Base-by-base conservation (phyloP, 176 grass and related monocot species). In the Phoenix roebelenii region DNA sequence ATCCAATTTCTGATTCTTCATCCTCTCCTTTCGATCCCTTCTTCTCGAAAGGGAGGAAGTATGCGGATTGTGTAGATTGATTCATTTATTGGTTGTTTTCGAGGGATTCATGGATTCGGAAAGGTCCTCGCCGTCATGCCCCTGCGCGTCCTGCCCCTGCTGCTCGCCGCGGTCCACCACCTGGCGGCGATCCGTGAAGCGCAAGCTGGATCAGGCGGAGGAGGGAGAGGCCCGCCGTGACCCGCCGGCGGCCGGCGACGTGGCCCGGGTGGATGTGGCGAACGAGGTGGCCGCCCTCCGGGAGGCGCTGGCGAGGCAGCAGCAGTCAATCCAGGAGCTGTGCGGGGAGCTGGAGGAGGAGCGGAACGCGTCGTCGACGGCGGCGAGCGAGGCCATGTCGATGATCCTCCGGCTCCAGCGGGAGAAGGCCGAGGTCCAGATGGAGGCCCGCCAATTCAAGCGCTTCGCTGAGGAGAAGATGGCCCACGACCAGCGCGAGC, bases 371-470 rank as follows among this genome's bases (percentile, higher is more conserved):
- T 84, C 93, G 4, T 78, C 88, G 32, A 85, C 81, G 51, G 94
- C 94, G 10, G 79, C 94, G 15, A 98, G 82, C 75, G 94, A 98
- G 76, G 71, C 94, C 67, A 98, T 98, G 94, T 84, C 88, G 4
- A 98, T 98, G 94, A 98, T 98, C 63, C 77, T 93, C 59, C 85
- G 85, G 56, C 88, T 98, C 9, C 88, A 98, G 82, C 74, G 81
- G n/a, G 93, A 92, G 30, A 98, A 98, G 73, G 93, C 88, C 22
- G 93, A 92, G 73, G 82, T 82, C 16, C 81, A 88, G 79, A 92
- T 98, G 93, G 93, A 98, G 66, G 81, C 86, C 53, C 88, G 93
- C 67, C 93, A 98, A 82, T 92, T 92, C 76, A 83, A 89, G 65
- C 81, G 87, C 59, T 92, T 88, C 57, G 84, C 93, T 25, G 93